phyloP scores from a whole-genome alignment of 2,329 filamentous ascomycete genomes.

The Phialocephala subalpina region DNA sequence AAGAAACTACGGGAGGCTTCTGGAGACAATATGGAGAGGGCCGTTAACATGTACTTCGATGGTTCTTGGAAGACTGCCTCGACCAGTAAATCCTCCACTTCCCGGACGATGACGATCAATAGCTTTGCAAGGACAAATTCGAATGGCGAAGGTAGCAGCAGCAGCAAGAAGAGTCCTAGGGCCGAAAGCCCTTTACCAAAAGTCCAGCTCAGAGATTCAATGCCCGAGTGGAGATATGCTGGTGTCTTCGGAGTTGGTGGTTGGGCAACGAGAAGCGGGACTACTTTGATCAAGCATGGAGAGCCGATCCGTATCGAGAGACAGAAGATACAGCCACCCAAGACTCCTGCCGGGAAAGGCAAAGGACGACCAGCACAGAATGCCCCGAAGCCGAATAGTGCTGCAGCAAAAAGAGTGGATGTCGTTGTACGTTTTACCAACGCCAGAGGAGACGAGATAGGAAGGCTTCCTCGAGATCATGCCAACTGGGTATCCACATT shows the following conservation, averaged over 20 bases:
- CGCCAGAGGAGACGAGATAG: constrained; percentile 79
- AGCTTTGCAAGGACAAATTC: constrained; percentile 34
- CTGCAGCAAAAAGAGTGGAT: constrained; percentile 74
- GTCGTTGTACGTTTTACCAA: constrained; percentile 93
- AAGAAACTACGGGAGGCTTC: constrained; percentile 61
- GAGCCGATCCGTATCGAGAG: constrained; percentile 89
- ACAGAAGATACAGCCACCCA: constrained; percentile 73
- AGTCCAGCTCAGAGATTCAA: constrained; percentile 24
- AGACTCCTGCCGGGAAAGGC: constrained; percentile 53
- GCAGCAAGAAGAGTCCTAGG: constrained; percentile 39
- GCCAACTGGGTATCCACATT: constrained; percentile 92
- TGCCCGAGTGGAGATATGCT: constrained; percentile 75
- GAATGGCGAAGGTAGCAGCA: constrained; percentile 17
- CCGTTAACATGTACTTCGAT: constrained; percentile 75
- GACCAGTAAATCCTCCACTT: constrained; percentile 13
- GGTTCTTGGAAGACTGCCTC: constrained; percentile 64
- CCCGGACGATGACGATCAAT: constrained; percentile 37
- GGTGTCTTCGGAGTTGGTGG: constrained; percentile 91
- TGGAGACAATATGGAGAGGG: constrained; percentile 65
- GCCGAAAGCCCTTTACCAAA: constrained; percentile 21
- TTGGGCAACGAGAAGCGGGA: constrained; percentile 89
- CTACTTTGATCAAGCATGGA: constrained; percentile 77
- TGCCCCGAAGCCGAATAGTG: constrained; percentile 44
- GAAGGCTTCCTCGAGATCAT: constrained; percentile 84
- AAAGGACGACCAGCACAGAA: constrained; percentile 47